phyloP scores from a whole-genome alignment of 164 flowering plant species.

The Kingdonia uniflora region DNA sequence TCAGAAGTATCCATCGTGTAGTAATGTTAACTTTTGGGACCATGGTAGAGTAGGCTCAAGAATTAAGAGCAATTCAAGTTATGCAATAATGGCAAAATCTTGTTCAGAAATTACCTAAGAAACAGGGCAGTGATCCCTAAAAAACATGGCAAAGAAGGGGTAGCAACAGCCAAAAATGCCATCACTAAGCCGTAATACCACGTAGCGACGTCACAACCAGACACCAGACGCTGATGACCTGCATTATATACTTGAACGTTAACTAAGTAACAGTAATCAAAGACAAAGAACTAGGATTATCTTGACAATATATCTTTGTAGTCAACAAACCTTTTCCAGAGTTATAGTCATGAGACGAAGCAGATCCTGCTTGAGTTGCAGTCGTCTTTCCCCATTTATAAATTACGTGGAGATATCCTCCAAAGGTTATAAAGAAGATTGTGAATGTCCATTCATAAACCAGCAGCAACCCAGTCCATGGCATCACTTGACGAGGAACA shows the following conservation, averaged over 20 bases:
- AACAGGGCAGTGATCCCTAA: constrained; percentile 83
- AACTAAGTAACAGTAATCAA: too few species aligned
- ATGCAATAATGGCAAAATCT: background rate
- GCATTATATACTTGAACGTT: constrained; percentile 2
- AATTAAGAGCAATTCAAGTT: too few species aligned
- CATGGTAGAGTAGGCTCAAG: too few species aligned
- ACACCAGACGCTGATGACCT: constrained; percentile 72
- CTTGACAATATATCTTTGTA: too few species aligned
- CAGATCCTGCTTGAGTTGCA: constrained; percentile 38
- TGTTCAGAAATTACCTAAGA: constrained; percentile 38
- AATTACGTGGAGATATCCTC: constrained; percentile 58
- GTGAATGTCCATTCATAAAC: constrained; percentile 88
- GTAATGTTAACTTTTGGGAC: too few species aligned
- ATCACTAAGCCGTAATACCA: constrained; percentile 73
- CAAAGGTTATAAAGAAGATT: constrained; percentile 52
- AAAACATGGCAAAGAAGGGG: constrained; percentile 69
- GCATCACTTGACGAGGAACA: constrained; percentile 90
- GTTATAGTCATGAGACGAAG: constrained; percentile 36
- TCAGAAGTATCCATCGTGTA: too few species aligned
- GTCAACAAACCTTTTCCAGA: constrained; percentile 66
- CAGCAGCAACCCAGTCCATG: constrained; percentile 92
- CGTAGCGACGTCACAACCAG: constrained; percentile 44
- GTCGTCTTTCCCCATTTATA: constrained; percentile 57
- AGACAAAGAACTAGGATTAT: too few species aligned
- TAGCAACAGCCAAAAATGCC: constrained; percentile 66